Conservation (phyloP, 106 monocot genomes). For the Iris macrosiphon region DNA sequence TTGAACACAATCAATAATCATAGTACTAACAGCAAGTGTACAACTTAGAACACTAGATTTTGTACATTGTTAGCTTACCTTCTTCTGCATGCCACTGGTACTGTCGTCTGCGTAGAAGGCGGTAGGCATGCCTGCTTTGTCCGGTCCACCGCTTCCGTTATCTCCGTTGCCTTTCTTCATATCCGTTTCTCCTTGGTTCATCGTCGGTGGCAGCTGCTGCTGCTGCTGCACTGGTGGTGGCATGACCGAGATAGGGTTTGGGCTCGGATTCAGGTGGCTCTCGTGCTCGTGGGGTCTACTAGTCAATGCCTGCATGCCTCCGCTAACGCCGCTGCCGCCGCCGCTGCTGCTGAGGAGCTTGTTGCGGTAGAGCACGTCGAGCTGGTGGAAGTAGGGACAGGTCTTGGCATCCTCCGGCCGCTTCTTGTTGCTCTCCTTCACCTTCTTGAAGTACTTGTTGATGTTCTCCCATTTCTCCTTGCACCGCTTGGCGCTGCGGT, state of each 20-base stretch:
- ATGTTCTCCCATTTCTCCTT: conserved; percentile 99
- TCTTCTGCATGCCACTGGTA: conserved; percentile 1
- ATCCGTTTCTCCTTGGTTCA: background rate
- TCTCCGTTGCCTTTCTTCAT: background rate
- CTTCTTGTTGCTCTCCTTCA: conserved; percentile 89
- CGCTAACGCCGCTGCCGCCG: background rate
- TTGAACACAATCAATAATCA: background rate
- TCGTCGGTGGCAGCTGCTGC: too few species aligned
- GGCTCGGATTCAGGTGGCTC: background rate
- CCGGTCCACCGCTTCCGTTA: background rate
- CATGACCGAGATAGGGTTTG: background rate
- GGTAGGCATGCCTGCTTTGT: background rate
- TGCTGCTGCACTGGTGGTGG: background rate
- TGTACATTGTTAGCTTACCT: conserved; percentile 9
- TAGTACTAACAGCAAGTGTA: background rate
- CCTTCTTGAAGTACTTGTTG: conserved; percentile 97
- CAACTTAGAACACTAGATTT: too few species aligned
- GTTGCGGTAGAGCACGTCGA: conserved; percentile 64
- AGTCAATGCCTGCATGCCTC: background rate
- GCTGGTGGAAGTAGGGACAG: conserved; percentile 87
- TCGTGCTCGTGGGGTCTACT: background rate
- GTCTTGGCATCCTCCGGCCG: conserved; percentile 77
- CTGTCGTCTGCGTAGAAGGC: conserved; percentile 16
- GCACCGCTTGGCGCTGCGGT: conserved; percentile 67
- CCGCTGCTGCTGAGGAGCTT: conserved; percentile 8